Percentiles rank a stretch among this genome's conserved stretches.
Evolutionary conservation across 2,329 filamentous ascomycete genomes (phyloP).

Genomic region (Ophiostoma novo-ulmi): DNA sequence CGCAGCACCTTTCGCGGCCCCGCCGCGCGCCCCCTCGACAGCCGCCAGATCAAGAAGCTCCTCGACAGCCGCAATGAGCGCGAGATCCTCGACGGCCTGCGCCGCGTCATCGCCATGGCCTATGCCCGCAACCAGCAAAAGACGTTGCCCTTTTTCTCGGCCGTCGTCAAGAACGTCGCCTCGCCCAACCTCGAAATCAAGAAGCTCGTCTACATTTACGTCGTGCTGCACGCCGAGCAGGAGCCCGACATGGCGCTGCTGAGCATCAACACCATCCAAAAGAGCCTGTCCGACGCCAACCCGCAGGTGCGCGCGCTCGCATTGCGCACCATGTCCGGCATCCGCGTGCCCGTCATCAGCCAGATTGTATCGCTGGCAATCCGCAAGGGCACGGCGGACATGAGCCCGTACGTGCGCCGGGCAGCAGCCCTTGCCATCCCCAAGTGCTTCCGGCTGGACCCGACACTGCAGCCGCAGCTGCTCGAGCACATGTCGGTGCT

Average conservation of each 20-base stretch:
- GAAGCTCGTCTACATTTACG: constrained; percentile 97
- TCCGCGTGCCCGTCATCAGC: constrained; percentile 93
- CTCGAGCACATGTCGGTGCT: constrained; percentile 74
- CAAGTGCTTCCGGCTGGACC: constrained; percentile 90
- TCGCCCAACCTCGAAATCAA: constrained; percentile 92
- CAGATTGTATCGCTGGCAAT: constrained; percentile 96
- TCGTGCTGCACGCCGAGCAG: constrained; percentile 91
- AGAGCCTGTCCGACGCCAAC: constrained; percentile 87
- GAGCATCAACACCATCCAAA: constrained; percentile 98
- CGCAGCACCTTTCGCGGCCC: constrained; percentile 57
- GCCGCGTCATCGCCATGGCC: constrained; percentile 93
- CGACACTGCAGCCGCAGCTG: constrained; percentile 75
- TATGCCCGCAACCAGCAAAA: constrained; percentile 63
- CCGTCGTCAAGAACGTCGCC: constrained; percentile 95
- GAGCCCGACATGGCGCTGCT: constrained; percentile 92
- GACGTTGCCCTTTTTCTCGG: constrained; percentile 91
- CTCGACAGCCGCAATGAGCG: constrained; percentile 90
- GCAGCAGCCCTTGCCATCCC: constrained; percentile 90
- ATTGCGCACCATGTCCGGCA: constrained; percentile 93
- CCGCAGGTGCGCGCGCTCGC: constrained; percentile 88
- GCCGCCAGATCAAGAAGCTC: constrained; percentile 86
- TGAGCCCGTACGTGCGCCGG: constrained; percentile 90
- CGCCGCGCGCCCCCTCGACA: constrained; percentile 59
- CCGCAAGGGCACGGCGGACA: constrained; percentile 86
- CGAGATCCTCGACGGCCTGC: constrained; percentile 86